These are phyloP conservation scores for Takakia lepidozioides DNA, from an alignment of 225 moss, liverwort and hornwort genomes.

Conservation along the genomic window DNA sequence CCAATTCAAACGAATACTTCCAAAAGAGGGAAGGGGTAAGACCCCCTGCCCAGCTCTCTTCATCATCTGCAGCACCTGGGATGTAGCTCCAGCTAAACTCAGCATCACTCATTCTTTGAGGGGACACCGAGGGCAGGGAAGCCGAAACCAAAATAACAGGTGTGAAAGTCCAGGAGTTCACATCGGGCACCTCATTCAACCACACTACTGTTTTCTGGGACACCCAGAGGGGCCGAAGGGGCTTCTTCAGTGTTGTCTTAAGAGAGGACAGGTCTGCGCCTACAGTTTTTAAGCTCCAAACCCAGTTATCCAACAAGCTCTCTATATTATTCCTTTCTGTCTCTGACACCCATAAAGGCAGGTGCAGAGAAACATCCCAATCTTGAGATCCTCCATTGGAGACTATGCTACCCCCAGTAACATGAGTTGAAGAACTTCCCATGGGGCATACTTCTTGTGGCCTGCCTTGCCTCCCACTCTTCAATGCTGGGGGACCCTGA, in stretches of 20 bases:
- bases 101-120: conserved; percentile 61
- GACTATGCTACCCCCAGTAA: too few species aligned
- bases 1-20: conserved; percentile 56
- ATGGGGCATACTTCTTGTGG: too few species aligned
- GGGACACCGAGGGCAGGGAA: conserved; percentile 54
- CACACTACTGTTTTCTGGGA: conserved; percentile 84
- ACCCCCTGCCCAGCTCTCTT: conserved; percentile 90
- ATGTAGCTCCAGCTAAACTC: conserved; percentile 94
- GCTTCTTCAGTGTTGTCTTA: conserved; percentile 49
- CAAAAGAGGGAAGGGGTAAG: conserved; percentile 72
- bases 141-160: conserved; percentile 81
- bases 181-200: conserved; percentile 84
- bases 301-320: conserved; percentile 56
- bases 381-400: conserved; percentile 7
- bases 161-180: conserved; percentile 61
- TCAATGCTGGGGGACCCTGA: not conserved
- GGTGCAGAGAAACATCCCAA: conserved; percentile 73
- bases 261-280: conserved; percentile 57
- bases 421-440: too few species aligned
- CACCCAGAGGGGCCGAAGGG: conserved; percentile 76
- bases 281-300: conserved; percentile 46
- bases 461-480: too few species aligned
- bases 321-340: conserved; percentile 79
- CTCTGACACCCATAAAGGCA: conserved; percentile 81
- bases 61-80: conserved; percentile 91